Evolutionary conservation across 2,329 filamentous ascomycete genomes (phyloP).

Genomic region (Furcasterigmium sp.): DNA sequence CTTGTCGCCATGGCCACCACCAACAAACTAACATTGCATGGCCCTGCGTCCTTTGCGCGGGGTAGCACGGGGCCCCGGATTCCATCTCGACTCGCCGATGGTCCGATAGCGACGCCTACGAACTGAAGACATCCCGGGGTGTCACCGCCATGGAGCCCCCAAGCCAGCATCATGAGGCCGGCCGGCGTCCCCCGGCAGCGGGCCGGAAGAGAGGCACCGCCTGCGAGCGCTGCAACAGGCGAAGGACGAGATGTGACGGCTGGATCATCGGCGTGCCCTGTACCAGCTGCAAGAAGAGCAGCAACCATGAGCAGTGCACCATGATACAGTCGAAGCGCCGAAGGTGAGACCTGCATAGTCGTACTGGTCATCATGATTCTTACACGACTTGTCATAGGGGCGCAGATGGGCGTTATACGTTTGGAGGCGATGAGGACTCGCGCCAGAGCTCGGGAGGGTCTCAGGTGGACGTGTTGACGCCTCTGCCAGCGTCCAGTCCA

Average conservation of each 20-base stretch:
- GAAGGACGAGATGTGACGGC: conserved; percentile 1
- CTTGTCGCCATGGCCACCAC: too few relatives aligned
- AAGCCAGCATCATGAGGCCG: background rate
- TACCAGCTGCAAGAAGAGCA: background rate
- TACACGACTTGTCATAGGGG: too few relatives aligned
- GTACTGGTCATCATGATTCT: too few relatives aligned
- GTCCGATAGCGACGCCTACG: background rate
- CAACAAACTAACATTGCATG: background rate
- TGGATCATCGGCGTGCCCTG: conserved; percentile 1
- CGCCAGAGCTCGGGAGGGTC: background rate
- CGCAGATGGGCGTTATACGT: background rate
- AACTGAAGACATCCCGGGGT: background rate
- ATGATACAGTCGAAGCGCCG: background rate
- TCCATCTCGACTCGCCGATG: too few relatives aligned
- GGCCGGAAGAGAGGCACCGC: background rate
- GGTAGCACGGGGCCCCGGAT: background rate
- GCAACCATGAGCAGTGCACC: background rate
- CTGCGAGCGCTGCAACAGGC: conserved; percentile 2
- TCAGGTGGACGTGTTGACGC: too few relatives aligned
- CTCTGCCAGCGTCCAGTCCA: too few relatives aligned
- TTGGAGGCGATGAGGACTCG: background rate
- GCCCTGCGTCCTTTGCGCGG: too few relatives aligned
- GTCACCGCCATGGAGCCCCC: background rate
- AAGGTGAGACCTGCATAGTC: background rate
- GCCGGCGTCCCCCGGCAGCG: background rate